Percentiles rank a stretch among this genome's conserved stretches.
Conservation (phyloP, 2,329 filamentous ascomycete genomes). For the Plenodomus lindquistii region DNA sequence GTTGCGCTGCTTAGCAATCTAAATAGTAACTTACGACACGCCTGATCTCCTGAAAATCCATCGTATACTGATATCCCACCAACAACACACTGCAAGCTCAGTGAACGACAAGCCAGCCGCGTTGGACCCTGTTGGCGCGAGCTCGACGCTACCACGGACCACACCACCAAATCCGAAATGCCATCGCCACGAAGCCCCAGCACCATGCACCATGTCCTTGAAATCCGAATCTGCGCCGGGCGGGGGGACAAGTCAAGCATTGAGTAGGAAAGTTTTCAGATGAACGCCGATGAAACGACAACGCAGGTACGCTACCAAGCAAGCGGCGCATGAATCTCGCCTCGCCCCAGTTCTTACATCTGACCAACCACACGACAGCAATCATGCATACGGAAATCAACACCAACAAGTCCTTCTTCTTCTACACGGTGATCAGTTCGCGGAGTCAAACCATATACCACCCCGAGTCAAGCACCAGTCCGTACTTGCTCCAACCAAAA, state of each 20-base stretch:
- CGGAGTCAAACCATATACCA: not conserved
- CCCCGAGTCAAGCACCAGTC: not conserved
- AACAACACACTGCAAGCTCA: too few species aligned
- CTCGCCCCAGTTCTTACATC: too few species aligned
- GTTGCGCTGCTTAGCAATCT: too few species aligned
- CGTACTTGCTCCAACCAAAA: not conserved
- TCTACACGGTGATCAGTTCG: not conserved
- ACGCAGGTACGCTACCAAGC: not conserved
- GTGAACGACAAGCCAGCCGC: too few species aligned
- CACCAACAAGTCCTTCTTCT: not conserved
- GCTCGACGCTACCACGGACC: not conserved
- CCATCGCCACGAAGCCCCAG: not conserved
- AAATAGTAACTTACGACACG: too few species aligned
- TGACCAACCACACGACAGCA: not conserved
- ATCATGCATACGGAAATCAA: not conserved
- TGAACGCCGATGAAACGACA: not conserved
- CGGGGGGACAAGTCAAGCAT: not conserved
- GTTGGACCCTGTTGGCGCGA: not conserved
- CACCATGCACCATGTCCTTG: not conserved
- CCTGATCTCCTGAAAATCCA: too few species aligned
- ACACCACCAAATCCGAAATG: not conserved
- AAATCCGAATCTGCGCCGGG: not conserved
- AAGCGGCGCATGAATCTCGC: too few species aligned
- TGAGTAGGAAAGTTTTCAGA: not conserved
- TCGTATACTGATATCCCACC: too few species aligned